Percentiles rank a stretch among this genome's conserved stretches.
phyloP scores from a whole-genome alignment of 2,329 filamentous ascomycete genomes.

The Penicillium freii region DNA sequence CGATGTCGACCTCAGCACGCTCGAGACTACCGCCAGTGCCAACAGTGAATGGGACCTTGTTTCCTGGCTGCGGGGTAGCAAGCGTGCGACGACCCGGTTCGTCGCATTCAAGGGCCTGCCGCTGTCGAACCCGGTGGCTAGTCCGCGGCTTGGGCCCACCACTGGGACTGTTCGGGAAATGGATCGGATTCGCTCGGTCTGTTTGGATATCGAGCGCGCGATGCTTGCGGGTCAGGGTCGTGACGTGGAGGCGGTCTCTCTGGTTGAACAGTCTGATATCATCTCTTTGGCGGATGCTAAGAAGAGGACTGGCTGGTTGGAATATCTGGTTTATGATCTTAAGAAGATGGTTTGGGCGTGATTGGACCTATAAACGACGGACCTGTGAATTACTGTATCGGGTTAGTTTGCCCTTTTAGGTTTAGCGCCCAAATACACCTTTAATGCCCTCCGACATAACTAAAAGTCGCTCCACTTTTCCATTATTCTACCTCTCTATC shows the following conservation, averaged over 20 bases:
- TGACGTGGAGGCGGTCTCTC: constrained; percentile 36
- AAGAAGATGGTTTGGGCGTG: constrained; percentile 87
- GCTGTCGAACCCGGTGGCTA: constrained; percentile 31
- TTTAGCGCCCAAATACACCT: no score
- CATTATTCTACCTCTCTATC: no score
- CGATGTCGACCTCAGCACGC: constrained; percentile 51
- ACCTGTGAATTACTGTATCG: no score
- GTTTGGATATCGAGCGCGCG: constrained; percentile 71
- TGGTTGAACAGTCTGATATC: constrained; percentile 64
- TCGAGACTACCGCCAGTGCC: constrained; percentile 28
- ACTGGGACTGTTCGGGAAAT: constrained; percentile 43
- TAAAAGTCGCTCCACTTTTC: no score
- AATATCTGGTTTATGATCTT: constrained; percentile 82
- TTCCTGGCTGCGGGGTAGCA: constrained; percentile 41
- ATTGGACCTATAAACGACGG: not conserved
- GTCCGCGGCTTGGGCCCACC: constrained; percentile 18
- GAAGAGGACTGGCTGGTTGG: constrained; percentile 79
- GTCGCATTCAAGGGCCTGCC: constrained; percentile 47
- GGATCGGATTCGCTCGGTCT: constrained; percentile 63
- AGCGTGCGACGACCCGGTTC: constrained; percentile 33
- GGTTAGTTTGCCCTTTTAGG: no score
- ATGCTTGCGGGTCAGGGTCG: constrained; percentile 51
- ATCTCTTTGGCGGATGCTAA: constrained; percentile 82
- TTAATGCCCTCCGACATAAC: no score
- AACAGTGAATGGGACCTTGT: constrained; percentile 43